A percentile compares a stretch with the other conserved stretches of the same genome.
phyloP scores from a whole-genome alignment of 352 stramenopile genomes.

The Globisporangium barbulae region DNA sequence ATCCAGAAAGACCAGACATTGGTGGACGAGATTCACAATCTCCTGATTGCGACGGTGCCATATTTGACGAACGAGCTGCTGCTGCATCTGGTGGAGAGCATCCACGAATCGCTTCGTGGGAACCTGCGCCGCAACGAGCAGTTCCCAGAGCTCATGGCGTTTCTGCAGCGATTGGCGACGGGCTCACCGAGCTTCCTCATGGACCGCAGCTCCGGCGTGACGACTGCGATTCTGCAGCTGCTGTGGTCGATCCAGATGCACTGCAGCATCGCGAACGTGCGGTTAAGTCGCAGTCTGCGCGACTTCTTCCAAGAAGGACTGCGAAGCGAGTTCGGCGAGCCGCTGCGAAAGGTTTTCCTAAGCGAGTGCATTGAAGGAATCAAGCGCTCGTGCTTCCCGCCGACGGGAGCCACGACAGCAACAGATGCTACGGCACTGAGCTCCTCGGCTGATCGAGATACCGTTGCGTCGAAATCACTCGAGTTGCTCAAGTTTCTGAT shows the following conservation, averaged over 20 bases:
- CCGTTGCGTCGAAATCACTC: slow-evolving; percentile 61
- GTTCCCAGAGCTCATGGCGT: slow-evolving; percentile 69
- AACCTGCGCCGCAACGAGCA: slow-evolving; percentile 51
- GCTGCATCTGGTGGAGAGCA: slow-evolving; percentile 66
- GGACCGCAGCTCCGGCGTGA: slow-evolving; percentile 59
- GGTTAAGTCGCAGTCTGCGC: slow-evolving; percentile 58
- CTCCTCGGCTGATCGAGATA: slow-evolving; percentile 30
- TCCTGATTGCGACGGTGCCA: slow-evolving; percentile 72
- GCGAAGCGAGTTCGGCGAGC: slow-evolving; percentile 66
- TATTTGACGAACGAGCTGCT: slow-evolving; percentile 73
- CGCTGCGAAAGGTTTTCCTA: slow-evolving; percentile 63
- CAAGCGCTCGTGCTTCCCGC: slow-evolving; percentile 61
- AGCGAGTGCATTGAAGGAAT: slow-evolving; percentile 76
- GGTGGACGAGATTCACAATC: slow-evolving; percentile 78
- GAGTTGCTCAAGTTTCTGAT: slow-evolving; percentile 88
- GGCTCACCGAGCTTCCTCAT: slow-evolving; percentile 70
- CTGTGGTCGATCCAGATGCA: slow-evolving; percentile 85
- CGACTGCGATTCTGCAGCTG: slow-evolving; percentile 62
- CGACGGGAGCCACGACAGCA: slow-evolving; percentile 10
- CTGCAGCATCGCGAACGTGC: slow-evolving; percentile 53
- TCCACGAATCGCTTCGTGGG: slow-evolving; percentile 49
- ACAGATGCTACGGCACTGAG: slow-evolving; percentile 9
- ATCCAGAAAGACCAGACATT: slow-evolving; percentile 84
- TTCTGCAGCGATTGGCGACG: slow-evolving; percentile 73
- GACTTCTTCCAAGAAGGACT: slow-evolving; percentile 85